A percentile compares a stretch with the other conserved stretches of the same genome.
phyloP scores from a whole-genome alignment of 352 stramenopile genomes.

The Globisporangium emineosum region DNA sequence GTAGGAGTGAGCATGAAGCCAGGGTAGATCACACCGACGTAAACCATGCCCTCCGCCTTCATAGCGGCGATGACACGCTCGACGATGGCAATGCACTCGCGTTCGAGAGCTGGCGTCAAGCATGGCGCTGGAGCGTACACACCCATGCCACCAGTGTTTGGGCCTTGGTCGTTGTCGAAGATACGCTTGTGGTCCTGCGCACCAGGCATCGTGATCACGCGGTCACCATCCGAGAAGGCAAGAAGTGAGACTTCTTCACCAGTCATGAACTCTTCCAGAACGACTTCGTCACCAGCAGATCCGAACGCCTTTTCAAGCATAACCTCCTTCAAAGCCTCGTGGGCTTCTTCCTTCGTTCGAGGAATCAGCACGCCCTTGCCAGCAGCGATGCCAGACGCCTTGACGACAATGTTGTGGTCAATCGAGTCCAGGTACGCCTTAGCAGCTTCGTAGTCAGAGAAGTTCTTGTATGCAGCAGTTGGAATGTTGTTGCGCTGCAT shows the following conservation, averaged over 20 bases:
- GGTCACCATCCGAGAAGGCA: conserved; percentile 97
- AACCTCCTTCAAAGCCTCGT: conserved; percentile 94
- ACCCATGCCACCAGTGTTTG: conserved; percentile 99
- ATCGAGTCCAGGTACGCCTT: conserved; percentile 92
- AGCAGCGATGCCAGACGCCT: conserved; percentile 98
- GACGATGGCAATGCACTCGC: conserved; percentile 89
- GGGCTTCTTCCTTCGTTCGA: conserved; percentile 89
- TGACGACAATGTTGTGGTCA: conserved; percentile 96
- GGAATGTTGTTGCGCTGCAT: conserved; percentile 97
- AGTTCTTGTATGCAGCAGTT: conserved; percentile 97
- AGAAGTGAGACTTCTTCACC: conserved; percentile 98
- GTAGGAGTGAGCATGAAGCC: conserved; percentile 96
- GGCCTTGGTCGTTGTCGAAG: conserved; percentile 95
- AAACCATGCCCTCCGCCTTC: conserved; percentile 95
- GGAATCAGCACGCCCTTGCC: conserved; percentile 99
- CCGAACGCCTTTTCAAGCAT: conserved; percentile 98
- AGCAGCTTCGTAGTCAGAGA: conserved; percentile 91
- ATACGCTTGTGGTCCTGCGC: conserved; percentile 99
- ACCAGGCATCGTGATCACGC: conserved; percentile 93
- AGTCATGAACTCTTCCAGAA: conserved; percentile 98
- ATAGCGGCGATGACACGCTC: conserved; percentile 75
- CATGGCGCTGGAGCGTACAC: conserved; percentile 97
- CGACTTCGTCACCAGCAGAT: conserved; percentile 93
- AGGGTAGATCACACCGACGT: conserved; percentile 98
- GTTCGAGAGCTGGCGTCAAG: conserved; percentile 91